These are phyloP conservation scores for Cladorrhinum samala DNA, from an alignment of 495 filamentous ascomycete genomes.

Conservation along the genomic window DNA sequence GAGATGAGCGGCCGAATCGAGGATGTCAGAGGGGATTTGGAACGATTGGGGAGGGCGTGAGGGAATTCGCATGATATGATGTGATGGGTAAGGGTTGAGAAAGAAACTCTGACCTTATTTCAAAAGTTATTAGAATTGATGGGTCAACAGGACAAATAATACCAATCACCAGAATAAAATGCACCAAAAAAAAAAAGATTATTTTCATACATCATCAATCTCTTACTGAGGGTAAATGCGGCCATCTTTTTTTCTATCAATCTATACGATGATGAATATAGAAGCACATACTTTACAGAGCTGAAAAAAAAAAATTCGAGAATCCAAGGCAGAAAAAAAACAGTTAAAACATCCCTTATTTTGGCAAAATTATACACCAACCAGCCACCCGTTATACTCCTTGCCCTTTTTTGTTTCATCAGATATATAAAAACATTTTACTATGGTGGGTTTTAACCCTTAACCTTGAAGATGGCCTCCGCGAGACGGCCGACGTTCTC, in stretches of 20 bases:
- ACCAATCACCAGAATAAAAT: background rate
- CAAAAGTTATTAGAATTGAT: background rate
- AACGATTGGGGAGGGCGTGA: slow-evolving; percentile 39
- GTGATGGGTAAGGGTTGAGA: no score
- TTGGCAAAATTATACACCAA: background rate
- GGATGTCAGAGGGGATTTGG: slow-evolving; percentile 52
- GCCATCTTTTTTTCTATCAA: background rate
- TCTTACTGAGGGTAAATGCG: background rate
- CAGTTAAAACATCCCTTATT: background rate
- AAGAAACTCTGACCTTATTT: no score
- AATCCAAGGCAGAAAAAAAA: background rate
- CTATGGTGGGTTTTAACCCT: slow-evolving; percentile 50
- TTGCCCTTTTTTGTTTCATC: slow-evolving; percentile 13
- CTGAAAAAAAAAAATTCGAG: background rate
- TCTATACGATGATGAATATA: background rate
- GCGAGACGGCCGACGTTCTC: slow-evolving; percentile 91
- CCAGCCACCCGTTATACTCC: slow-evolving; percentile 15
- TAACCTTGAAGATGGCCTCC: slow-evolving; percentile 92
- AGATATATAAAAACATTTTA: background rate
- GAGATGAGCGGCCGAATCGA: slow-evolving; percentile 48
- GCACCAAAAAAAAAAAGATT: background rate
- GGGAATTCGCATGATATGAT: background rate
- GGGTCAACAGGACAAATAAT: background rate
- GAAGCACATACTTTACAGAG: background rate
- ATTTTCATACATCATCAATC: background rate